A percentile compares a stretch with the other conserved stretches of the same genome.
phyloP scores from a whole-genome alignment of 495 filamentous ascomycete genomes.

The Penicillium macrosclerotiorum region DNA sequence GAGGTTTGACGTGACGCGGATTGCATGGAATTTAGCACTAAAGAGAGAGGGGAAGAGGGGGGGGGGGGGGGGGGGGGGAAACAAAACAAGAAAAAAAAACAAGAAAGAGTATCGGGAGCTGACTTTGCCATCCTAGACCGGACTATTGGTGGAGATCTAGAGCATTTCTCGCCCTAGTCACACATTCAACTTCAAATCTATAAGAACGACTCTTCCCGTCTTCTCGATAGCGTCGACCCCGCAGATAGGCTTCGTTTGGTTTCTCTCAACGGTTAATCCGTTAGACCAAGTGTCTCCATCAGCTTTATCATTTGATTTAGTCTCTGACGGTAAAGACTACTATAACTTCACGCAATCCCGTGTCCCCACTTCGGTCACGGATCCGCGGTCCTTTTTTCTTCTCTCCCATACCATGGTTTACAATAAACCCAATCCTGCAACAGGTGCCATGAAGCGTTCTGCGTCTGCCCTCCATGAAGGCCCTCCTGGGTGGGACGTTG shows the following conservation, averaged over 20 bases:
- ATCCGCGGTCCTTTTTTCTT: neutral
- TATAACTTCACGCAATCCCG: neutral
- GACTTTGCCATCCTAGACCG: constrained; percentile 1
- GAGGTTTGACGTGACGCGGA: constrained; percentile 2
- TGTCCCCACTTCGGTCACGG: neutral
- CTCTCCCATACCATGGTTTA: constrained; percentile 37
- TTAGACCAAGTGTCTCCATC: neutral
- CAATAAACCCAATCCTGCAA: constrained; percentile 25
- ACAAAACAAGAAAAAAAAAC: too few relatives aligned
- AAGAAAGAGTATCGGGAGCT: neutral
- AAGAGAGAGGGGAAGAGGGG: too few relatives aligned
- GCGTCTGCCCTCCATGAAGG: constrained; percentile 33
- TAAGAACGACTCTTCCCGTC: constrained; percentile 10
- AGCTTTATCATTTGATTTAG: neutral
- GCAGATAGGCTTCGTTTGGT: neutral
- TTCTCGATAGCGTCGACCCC: constrained; percentile 1
- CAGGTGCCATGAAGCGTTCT: constrained; percentile 37
- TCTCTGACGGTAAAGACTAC: neutral
- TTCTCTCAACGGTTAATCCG: neutral
- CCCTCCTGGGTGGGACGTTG: constrained; percentile 32
- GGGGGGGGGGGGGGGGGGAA: too few relatives aligned
- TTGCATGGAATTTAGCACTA: neutral
- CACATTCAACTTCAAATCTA: too few relatives aligned
- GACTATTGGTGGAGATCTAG: neutral
- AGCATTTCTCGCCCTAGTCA: neutral